Evolutionary conservation across 306 rosid genomes (phyloP), one percentile per base, ranked within the genome.

Genomic region (Psophocarpus tetragonolobus): DNA sequence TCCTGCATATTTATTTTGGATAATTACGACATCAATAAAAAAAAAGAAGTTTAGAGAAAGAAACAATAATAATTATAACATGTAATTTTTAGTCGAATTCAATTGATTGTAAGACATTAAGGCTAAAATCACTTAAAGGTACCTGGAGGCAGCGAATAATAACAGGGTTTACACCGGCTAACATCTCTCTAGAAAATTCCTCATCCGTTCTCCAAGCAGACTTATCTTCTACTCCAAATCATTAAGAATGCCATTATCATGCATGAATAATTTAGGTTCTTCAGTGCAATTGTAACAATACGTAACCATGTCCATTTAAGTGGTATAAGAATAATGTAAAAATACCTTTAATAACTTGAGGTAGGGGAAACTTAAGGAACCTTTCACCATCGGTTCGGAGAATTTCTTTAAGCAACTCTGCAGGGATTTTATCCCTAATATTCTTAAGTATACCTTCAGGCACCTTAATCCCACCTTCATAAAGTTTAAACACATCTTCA

Each of bases 141-240:
- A 94, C 98, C 54, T 85, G 63, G 58, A 94, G 92, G 73, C 88
- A 78, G 20, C 75, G 36, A 67, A 94, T 94, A 57, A 77, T 20
- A 75, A 89, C 83, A 29, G 97, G 98, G 77, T 92, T 82, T 20
- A 90, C 80, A 70, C 98, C 98, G 1, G 98, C 98, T 48, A 94
- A 54, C 95, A 94, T 90, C 77, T 94, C 97, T 84, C 97, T 90
- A 5, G 95, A 86, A 81, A 94, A 92, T 73, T 94, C 97, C 70
- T 94, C 93, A 29, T 94, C 98, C 0, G 95, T 89, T 56, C 90
- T 88, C 97, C 98, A 94, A 8, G 95, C 92, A 26, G 85, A 79
- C 80, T 73, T 84, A 72, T 89, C 87, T 80, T 88, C 98, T 94
- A 74, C 79, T 58, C 87, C 79, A 80, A 77, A 76, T 68, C 67